A percentile compares a stretch with the other conserved stretches of the same genome.
Conservation (phyloP, 192 early-diverging fungal species). For the Umbelopsis ramanniana region DNA sequence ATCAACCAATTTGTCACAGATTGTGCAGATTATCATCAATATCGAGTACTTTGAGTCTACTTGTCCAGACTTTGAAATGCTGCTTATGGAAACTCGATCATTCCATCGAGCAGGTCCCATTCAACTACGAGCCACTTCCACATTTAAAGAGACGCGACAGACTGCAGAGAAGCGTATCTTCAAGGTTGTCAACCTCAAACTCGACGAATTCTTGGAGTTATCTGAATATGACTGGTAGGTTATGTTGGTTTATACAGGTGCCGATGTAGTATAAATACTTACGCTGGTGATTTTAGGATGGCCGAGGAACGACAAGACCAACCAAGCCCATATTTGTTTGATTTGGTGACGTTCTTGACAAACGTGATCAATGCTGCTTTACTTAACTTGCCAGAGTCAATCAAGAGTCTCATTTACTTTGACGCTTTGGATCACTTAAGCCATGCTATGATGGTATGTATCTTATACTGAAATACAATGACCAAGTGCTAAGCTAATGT, state of each 20-base stretch:
- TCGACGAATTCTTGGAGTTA: conserved; percentile 80
- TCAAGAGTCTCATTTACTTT: conserved; percentile 71
- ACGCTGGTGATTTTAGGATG: conserved; percentile 51
- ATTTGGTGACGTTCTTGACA: conserved; percentile 71
- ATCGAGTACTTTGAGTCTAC: conserved; percentile 74
- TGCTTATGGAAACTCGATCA: conserved; percentile 70
- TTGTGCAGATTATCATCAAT: conserved; percentile 87
- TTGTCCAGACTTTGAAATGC: conserved; percentile 74
- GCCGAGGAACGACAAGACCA: conserved; percentile 48
- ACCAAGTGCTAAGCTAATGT: neutral
- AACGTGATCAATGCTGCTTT: conserved; percentile 72
- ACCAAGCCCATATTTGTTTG: conserved; percentile 75
- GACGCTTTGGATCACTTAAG: conserved; percentile 78
- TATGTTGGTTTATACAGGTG: neutral
- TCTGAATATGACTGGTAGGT: conserved; percentile 85
- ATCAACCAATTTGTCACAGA: conserved; percentile 74
- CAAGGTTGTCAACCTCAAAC: conserved; percentile 77
- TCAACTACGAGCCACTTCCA: conserved; percentile 62
- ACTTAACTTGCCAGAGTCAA: conserved; percentile 63
- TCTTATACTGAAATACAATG: neutral
- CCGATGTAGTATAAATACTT: too few species aligned
- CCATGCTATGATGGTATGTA: conserved; percentile 61
- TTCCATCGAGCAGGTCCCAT: conserved; percentile 62
- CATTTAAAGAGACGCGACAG: conserved; percentile 70
- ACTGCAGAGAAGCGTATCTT: conserved; percentile 84